Percentiles rank a stretch among this genome's conserved stretches.
Evolutionary conservation across 768 basidiomycete genomes (phyloP).

Genomic region (Cyclocybe aegerita): DNA sequence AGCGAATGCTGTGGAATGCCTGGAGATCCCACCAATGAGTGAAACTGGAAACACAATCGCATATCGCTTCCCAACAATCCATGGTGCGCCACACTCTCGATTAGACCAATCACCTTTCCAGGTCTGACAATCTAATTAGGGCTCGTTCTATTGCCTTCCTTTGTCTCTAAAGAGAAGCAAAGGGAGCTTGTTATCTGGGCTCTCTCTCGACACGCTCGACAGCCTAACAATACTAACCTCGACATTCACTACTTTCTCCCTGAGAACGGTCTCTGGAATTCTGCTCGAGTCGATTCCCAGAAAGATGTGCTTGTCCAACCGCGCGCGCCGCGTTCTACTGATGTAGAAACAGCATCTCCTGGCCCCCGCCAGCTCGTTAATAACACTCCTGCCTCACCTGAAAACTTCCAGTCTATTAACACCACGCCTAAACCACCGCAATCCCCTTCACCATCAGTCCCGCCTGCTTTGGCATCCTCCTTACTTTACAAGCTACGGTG

Average conservation of each 20-base stretch:
- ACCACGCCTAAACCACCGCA: constrained; percentile 59
- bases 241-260: constrained; percentile 86
- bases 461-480: constrained; percentile 46
- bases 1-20: constrained; percentile 33
- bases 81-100: constrained; percentile 42
- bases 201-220: constrained; percentile 69
- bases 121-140: constrained; percentile 43
- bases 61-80: constrained; percentile 51
- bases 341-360: constrained; percentile 20
- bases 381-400: constrained; percentile 65
- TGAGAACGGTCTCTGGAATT: constrained; percentile 73
- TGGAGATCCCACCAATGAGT: constrained; percentile 23
- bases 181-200: constrained; percentile 70
- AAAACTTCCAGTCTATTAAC: constrained; percentile 53
- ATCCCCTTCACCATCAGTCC: constrained; percentile 62
- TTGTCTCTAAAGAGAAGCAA: constrained; percentile 63
- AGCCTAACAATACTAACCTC: constrained; percentile 88
- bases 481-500: constrained; percentile 83
- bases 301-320: constrained; percentile 42
- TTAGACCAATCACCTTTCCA: not conserved
- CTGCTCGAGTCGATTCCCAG: constrained; percentile 30
- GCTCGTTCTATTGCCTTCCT: constrained; percentile 80
- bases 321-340: constrained; percentile 34
- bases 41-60: constrained; percentile 24
- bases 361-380: constrained; percentile 70